A percentile compares a stretch with the other conserved stretches of the same genome.
Evolutionary conservation across 2,329 filamentous ascomycete species (phyloP).

Genomic region (Xylaria hypoxylon): DNA sequence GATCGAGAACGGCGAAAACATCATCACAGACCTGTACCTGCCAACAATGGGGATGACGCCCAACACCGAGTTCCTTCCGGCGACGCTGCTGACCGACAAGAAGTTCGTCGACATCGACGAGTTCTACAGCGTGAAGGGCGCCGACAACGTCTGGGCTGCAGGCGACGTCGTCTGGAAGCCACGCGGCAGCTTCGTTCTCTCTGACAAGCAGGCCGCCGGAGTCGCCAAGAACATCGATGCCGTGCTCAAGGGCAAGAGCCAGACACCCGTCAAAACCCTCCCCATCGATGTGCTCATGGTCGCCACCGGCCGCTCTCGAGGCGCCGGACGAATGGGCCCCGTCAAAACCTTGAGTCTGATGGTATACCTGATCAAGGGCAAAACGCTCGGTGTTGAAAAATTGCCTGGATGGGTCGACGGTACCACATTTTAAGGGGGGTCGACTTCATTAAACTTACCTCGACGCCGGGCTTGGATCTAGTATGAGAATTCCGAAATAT

Average conservation of each 20-base stretch:
- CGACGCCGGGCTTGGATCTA: not conserved
- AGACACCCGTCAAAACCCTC: conserved; percentile 59
- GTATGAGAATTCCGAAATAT: not conserved
- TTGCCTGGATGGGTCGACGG: conserved; percentile 61
- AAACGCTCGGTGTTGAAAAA: conserved; percentile 60
- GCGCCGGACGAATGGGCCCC: conserved; percentile 60
- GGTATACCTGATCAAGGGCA: conserved; percentile 64
- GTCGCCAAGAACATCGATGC: conserved; percentile 67
- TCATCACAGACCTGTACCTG: conserved; percentile 67
- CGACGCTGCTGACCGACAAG: conserved; percentile 56
- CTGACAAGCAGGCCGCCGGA: conserved; percentile 65
- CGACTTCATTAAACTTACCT: not conserved
- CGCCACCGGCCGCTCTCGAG: conserved; percentile 62
- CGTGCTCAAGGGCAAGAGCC: conserved; percentile 58
- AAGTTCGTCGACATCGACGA: conserved; percentile 64
- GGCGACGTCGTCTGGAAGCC: conserved; percentile 66
- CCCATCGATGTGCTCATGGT: conserved; percentile 63
- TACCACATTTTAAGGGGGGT: conserved; percentile 56
- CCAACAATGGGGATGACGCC: conserved; percentile 66
- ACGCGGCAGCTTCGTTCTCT: conserved; percentile 57
- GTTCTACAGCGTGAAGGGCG: conserved; percentile 59
- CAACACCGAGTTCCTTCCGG: conserved; percentile 66
- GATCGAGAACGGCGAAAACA: conserved; percentile 59
- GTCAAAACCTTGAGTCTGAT: conserved; percentile 63
- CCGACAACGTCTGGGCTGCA: conserved; percentile 63